Base-by-base conservation (phyloP, 805 yeast species). In the Saccharomycopsis selenospora region DNA sequence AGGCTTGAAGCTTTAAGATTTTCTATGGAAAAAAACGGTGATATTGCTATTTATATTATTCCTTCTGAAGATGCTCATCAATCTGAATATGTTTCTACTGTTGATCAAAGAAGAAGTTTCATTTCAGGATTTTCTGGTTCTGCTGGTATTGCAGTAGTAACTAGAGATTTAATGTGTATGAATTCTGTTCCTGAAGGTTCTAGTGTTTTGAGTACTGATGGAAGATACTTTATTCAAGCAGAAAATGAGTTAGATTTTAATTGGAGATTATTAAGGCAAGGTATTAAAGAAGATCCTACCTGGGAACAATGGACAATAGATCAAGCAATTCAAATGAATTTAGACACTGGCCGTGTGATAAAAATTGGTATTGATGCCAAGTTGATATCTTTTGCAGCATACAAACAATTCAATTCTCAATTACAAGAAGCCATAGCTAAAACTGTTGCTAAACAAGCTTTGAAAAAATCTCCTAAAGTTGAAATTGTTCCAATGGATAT, bases 41-140 rank as follows among this genome's bases (percentile, higher is more conserved):
- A 76, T 29, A 61, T 91, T 33, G 86, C 82, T 8, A 81, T 87
- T 28, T 91, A 93, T 63, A 71, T 79, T 24, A 77, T 86, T 7
- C 88, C 91, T 18, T 81, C 95, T 36, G 96, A 88, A 62, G 99
- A 91, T 61, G 95, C 86, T 57, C 99, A 91, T 64, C 91, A 85
- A 63, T 80, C 90, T 24, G 99, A 91, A 66, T 90, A 90, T 58
- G 91, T 91, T 5, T 76, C 93, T 0, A 67, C 74, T 1, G 77
- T 82, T 11, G 98, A 91, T 63, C 86, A 83, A 61, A 77, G 96
- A 57, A 72, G 97, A 49, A 83, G 78, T 47, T 91, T 74, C 58
- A 83, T 91, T 24, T 76, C 90, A 4, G 97, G 89, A 0, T 91
- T 91, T 66, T 83, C 91, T 10, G 99, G 98, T 0, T 81, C 91